These are phyloP conservation scores for Rhodofomes roseus DNA, from an alignment of 1,284 basidiomycete genomes.

Conservation along the genomic window DNA sequence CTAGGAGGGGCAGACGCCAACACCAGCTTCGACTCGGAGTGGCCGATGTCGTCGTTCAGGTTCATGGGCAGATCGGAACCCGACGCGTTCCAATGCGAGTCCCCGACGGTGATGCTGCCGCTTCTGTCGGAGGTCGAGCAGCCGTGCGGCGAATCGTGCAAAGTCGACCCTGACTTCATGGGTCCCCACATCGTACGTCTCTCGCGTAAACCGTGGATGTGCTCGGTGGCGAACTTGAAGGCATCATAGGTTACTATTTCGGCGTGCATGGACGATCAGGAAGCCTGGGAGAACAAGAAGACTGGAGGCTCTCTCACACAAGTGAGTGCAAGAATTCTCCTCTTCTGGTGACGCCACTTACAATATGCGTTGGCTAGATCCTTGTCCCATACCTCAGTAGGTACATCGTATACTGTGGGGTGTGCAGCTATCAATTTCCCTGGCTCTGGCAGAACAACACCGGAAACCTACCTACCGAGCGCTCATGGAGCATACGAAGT, in stretches of 20 bases:
- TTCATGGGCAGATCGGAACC: no score
- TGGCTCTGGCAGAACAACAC: slow-evolving; percentile 3
- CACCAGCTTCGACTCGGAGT: no score
- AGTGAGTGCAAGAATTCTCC: slow-evolving; percentile 7
- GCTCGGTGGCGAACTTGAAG: no score
- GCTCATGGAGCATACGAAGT: slow-evolving; percentile 8
- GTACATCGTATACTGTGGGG: neutral
- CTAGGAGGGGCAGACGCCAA: no score
- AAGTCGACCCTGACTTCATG: neutral
- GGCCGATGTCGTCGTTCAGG: no score
- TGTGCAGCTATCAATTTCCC: neutral
- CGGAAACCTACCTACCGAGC: slow-evolving; percentile 4
- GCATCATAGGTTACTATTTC: neutral
- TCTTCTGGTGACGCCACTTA: neutral
- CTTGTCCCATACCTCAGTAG: slow-evolving; percentile 4
- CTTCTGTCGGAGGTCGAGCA: neutral
- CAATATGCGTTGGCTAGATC: slow-evolving; percentile 12
- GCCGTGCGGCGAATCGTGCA: neutral
- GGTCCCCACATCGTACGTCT: neutral
- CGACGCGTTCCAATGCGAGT: no score
- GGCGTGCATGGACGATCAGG: slow-evolving; percentile 13
- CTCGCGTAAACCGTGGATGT: no score
- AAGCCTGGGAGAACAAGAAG: neutral
- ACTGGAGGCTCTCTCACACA: neutral
- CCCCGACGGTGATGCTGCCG: no score